Evolutionary conservation across 257 asterid species (phyloP), one percentile per base, ranked within the genome.

Genomic region (Cynanchum wilfordii): DNA sequence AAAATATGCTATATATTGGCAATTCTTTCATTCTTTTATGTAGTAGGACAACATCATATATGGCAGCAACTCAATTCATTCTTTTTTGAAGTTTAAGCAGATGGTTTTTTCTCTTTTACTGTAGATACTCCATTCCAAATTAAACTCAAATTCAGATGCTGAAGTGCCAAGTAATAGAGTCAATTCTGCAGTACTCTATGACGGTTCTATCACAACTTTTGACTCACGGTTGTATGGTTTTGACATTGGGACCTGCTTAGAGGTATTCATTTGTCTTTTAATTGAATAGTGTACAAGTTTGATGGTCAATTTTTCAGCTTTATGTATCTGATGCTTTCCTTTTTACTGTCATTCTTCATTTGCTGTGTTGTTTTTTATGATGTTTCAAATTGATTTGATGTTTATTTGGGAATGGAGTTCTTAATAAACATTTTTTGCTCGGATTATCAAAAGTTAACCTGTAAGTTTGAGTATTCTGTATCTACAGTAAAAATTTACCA

Each of bases 191-290:
- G 84, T 86, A 68, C 84, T 94, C 22, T 94, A 80, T 73, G 84
- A 87, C 54, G 99, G 98, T 62, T 89, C 97, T 52, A 87, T 94
- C 81, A 82, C 87, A 5, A 73, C 69, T 44, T 89, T 84, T 71
- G 98, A 94, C 80, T 87, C 95, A 62, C 89, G 86, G 47, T 75
- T 94, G 83, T 76, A 55, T 78, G 93, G 87, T 30, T 86, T 86
- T 79, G 98, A 91, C 82, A 91, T 94, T 76, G 97, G 86, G 74
- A 88, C 99, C 78, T 94, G 98, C 85, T 87, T 94, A 91, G 99
- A 94, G 99, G 99, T 91, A 85, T 72, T 51, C 45, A 38, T 65
- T 70, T 49, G 73, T 62, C 76, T 75, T 47, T 70, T 71, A 62
- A 13, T 54, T 57, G 45, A 62, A 47, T 60, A 30, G 73, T 25